Base-by-base conservation (phyloP, 1,284 basidiomycete genomes). In the Ustilago shanxiensis region DNA sequence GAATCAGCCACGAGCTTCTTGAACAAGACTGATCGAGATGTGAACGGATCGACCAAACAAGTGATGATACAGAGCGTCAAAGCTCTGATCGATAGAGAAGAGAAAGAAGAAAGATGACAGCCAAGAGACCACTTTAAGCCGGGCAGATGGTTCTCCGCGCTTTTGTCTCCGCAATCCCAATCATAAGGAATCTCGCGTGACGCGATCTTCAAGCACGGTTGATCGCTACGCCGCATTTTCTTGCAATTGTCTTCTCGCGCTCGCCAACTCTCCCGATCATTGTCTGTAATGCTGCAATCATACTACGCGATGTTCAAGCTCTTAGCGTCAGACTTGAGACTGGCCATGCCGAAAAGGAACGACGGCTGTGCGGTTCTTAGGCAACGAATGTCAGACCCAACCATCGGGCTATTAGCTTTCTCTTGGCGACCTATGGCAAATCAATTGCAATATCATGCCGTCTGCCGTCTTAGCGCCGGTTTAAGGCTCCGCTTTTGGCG, bases 401-500 rank as follows among this genome's bases (percentile, higher is more conserved):
- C 37, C 37, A 39, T 39, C 18, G 37, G 37, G 37, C 37, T 16
- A 44, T 44, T n/a, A 33, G 31, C 31, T 16, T 44, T 44, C n/a
- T 44, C 20, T 44, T 44, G 41, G n/a, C 41, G 16, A 20, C 41
- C n/a, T 44, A 49, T 49, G 26, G 26, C 24, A 49, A 26, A 13
- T 4, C 14, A 18, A 39, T 16, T 18, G 14, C 13, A 7, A 16
- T 18, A 39, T 16, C 24, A 28, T 49, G n/a, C 24, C 26, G 28
- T n/a, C n/a, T 49, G 22, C 47, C 26, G 22, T 28, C 47, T 49
- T 26, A 26, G 47, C 24, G 47, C 24, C 24, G 47, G 26, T 24
- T 49, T 49, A n/a, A 10, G 44, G 10, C 44, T 47, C 44, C 44
- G 44, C 44, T 47, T 47, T 47, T 47, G 22, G 44, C n/a, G 44